Percentiles rank a stretch among this genome's conserved stretches.
These are phyloP conservation scores for Penicillium decumbens DNA, from an alignment of 2,329 filamentous ascomycete genomes.

Conservation along the genomic window DNA sequence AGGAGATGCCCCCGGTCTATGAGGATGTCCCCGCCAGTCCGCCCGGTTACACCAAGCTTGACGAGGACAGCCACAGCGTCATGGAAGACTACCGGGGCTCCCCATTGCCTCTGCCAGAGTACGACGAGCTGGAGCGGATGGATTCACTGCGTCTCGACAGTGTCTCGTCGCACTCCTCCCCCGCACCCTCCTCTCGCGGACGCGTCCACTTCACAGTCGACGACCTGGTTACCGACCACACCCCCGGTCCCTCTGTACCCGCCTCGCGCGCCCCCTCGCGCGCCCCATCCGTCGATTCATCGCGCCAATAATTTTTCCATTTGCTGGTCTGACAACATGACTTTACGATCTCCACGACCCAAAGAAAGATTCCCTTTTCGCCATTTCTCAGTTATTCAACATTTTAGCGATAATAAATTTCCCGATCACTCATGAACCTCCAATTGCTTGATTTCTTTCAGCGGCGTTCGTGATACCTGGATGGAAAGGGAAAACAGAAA, in stretches of 20 bases:
- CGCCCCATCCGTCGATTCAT: constrained; percentile 17
- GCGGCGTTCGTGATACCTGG: constrained; percentile 5
- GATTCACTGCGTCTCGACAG: constrained; percentile 34
- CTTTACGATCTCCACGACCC: constrained; percentile 18
- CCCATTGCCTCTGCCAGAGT: constrained; percentile 38
- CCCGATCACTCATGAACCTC: constrained; percentile 3
- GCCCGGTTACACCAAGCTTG: constrained; percentile 58
- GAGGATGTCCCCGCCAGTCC: constrained; percentile 86
- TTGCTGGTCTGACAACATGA: constrained; percentile 7
- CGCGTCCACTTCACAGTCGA: constrained; percentile 32
- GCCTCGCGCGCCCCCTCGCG: constrained; percentile 18
- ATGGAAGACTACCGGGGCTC: constrained; percentile 48
- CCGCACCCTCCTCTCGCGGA: constrained; percentile 20
- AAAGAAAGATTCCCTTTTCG: constrained; percentile 9
- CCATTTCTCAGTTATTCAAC: constrained; percentile 4
- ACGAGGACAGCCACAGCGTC: constrained; percentile 36
- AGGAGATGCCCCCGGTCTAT: constrained; percentile 90
- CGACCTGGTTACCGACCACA: constrained; percentile 25
- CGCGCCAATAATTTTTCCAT: constrained; percentile 12
- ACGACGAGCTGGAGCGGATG: constrained; percentile 47
- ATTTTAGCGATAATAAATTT: constrained; percentile 7
- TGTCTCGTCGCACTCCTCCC: constrained; percentile 30
- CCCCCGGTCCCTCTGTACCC: constrained; percentile 17
- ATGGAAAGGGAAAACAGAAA: constrained; percentile 1
- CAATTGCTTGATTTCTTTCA: constrained; percentile 1